Base-by-base conservation (phyloP, 805 yeast species). In the Wickerhamomyces xylosicus region DNA sequence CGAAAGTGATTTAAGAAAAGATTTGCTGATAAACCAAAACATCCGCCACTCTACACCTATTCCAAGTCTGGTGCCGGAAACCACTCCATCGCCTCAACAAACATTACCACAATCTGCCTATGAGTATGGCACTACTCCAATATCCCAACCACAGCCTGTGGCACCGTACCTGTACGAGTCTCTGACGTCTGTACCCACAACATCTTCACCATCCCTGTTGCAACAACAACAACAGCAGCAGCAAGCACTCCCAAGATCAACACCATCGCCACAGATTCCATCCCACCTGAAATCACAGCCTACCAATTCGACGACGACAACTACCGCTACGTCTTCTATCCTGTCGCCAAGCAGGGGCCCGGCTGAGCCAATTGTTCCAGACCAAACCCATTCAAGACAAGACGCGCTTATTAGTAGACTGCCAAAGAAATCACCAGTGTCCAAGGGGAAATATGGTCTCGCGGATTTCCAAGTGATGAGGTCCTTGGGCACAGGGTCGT, bases 401-500 rank as follows among this genome's bases (percentile, higher is more conserved):
- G 25, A n/a, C 19, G 19, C 25, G 46, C 47, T 15, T 25, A 48
- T 40, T 44, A 46, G 39, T 46, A 47, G 37, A 41, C 56, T 54
- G 2, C 58, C 58, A 7, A 52, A 50, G 36, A 51, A 49, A 37
- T 54, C 58, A 0, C 42, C 57, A 1, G 44, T 50, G 1, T 54
- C 58, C 4, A 53, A 48, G 32, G 96, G 96, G 14, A 87, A 86
- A 56, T 89, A 89, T 58, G 71, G 83, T 13, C 62, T 89, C 14
- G 61, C 69, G 19, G 97, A 89, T 63, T 89, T 89, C 56, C 81
- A 78, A 48, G 78, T 87, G 43, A 70, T 83, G 69, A 72, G 96
- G 48, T 89, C 97, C 6, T 66, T 89, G 41, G 97, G 97, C 2
- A 89, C 97, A 0, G 97, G 97, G 2, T 87, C 96, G 3, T 89